Conservation (phyloP, 169 alveolate genomes). For the Plasmodium vivax region DNA sequence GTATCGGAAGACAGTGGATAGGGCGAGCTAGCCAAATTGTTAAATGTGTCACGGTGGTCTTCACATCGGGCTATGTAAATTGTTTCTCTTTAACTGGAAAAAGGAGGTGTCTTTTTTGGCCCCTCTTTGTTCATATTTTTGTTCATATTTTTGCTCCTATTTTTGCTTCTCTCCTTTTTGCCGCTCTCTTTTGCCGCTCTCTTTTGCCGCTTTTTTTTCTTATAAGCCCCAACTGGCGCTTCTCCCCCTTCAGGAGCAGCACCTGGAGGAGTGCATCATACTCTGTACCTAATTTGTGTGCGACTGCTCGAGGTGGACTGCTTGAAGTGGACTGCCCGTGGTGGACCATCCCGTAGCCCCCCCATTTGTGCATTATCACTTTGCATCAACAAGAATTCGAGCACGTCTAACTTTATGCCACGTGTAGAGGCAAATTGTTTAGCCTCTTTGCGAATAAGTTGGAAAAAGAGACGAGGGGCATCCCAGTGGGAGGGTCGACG, state of each 20-base stretch:
- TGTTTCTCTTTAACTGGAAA: slow-evolving; percentile 20
- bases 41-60: not conserved
- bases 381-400: not conserved
- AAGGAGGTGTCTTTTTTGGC: not conserved
- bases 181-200: not conserved
- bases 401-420: not conserved
- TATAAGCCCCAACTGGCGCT: not conserved
- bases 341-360: not conserved
- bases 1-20: not conserved
- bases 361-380: not conserved
- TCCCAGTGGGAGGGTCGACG: not conserved
- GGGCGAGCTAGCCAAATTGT: not conserved
- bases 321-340: not conserved
- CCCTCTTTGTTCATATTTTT: not conserved
- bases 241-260: not conserved
- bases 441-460: not conserved
- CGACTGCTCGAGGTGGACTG: not conserved
- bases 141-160: not conserved
- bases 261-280: not conserved
- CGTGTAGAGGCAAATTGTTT: not conserved
- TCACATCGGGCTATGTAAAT: not conserved
- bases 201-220: not conserved
- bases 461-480: not conserved
- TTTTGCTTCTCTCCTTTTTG: not conserved
- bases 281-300: not conserved